A percentile compares a stretch with the other conserved stretches of the same genome.
These are phyloP conservation scores for Diospyros kaki DNA, from an alignment of 148 eudicot genomes.

Conservation along the genomic window DNA sequence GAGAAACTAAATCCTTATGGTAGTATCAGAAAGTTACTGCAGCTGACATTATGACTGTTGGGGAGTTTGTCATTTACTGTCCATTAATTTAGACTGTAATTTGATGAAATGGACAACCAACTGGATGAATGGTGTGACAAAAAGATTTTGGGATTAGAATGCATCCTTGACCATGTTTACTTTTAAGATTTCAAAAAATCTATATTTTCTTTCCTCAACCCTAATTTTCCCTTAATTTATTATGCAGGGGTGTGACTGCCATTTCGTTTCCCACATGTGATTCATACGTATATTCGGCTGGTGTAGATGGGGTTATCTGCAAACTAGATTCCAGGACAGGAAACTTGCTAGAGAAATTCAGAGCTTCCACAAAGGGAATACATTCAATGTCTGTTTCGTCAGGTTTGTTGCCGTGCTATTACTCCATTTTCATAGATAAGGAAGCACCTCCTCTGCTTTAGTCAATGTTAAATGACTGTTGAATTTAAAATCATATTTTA, in stretches of 20 bases:
- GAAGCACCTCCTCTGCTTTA: not conserved
- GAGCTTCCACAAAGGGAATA: constrained; percentile 79
- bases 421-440: not conserved
- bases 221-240: not conserved
- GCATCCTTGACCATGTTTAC: too few relatives aligned
- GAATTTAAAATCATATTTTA: not conserved
- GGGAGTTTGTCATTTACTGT: not conserved
- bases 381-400: constrained; percentile 79
- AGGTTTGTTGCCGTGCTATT: constrained; percentile 35
- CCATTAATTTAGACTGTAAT: not conserved
- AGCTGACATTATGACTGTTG: not conserved
- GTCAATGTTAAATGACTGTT: not conserved
- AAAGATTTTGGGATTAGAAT: not conserved
- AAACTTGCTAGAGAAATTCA: constrained; percentile 68
- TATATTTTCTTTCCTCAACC: not conserved
- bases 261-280: constrained; percentile 51
- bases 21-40: not conserved
- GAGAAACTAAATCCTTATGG: constrained; percentile 1
- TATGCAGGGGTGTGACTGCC: constrained; percentile 76
- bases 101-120: not conserved
- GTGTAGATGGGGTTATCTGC: constrained; percentile 88
- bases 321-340: constrained; percentile 75
- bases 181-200: not conserved
- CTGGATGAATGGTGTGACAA: not conserved
- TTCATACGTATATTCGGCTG: constrained; percentile 71